Evolutionary conservation across 1,284 basidiomycete genomes (phyloP).

Genomic region (Irpex sp.): DNA sequence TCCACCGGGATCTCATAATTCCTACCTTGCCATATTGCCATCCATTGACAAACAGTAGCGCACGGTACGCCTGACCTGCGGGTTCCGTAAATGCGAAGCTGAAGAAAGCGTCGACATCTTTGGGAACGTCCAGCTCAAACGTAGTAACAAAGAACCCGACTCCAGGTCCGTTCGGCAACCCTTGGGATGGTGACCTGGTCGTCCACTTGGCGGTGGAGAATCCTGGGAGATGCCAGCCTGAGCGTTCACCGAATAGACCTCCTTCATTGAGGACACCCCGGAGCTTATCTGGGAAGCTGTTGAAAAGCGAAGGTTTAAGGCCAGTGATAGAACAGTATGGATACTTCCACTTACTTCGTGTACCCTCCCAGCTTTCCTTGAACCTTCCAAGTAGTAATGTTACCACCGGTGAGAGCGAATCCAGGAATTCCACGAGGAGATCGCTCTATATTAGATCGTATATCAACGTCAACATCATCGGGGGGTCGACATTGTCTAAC

Average conservation of each 20-base stretch:
- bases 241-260: constrained; percentile 73
- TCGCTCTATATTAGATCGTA: constrained; percentile 35
- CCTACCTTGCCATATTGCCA: constrained; percentile 85
- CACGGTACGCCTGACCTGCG: constrained; percentile 56
- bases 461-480: background rate
- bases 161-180: constrained; percentile 59
- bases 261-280: constrained; percentile 77
- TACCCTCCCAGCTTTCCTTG: constrained; percentile 83
- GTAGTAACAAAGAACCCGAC: constrained; percentile 79
- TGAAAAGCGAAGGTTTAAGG: too few relatives aligned
- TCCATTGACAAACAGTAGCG: constrained; percentile 76
- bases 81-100: constrained; percentile 55
- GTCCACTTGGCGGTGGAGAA: constrained; percentile 65
- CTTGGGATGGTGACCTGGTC: constrained; percentile 46
- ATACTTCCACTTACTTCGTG: constrained; percentile 38
- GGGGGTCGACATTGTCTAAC: constrained; percentile 9
- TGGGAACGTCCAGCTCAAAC: constrained; percentile 57
- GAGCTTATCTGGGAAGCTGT: constrained; percentile 64
- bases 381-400: constrained; percentile 71
- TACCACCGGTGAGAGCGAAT: constrained; percentile 57
- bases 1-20: background rate
- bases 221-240: constrained; percentile 80
- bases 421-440: constrained; percentile 78
- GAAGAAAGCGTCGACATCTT: constrained; percentile 58
- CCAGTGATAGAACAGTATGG: background rate